Conservation (phyloP, 2,329 filamentous ascomycete genomes). For the Pyricularia sp. region DNA sequence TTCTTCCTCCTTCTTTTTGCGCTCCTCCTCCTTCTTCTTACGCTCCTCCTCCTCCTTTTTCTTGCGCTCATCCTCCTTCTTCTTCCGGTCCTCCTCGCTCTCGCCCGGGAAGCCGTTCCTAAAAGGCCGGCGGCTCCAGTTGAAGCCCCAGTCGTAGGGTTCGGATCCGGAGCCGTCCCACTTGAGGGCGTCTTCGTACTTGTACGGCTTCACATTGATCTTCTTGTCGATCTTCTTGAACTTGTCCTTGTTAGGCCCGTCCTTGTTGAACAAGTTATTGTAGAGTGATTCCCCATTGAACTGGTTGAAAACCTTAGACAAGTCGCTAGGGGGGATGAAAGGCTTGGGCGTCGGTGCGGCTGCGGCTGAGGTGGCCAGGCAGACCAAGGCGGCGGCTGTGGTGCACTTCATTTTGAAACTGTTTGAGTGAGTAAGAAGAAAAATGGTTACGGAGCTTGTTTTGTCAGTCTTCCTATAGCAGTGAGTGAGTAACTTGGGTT, state of each 20-base stretch:
- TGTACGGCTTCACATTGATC: background rate
- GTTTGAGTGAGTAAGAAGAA: background rate
- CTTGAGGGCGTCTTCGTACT: background rate
- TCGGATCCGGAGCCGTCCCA: background rate
- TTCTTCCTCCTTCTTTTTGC: background rate
- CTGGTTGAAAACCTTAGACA: background rate
- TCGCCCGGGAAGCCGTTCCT: background rate
- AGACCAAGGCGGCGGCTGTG: background rate
- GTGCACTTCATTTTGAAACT: conserved; percentile 1
- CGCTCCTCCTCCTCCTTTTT: background rate
- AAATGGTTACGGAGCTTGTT: background rate
- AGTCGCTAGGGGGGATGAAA: background rate
- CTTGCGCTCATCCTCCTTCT: background rate
- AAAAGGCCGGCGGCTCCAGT: background rate
- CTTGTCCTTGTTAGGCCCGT: background rate
- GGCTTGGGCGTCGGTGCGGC: background rate
- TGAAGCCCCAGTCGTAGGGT: conserved; percentile 1
- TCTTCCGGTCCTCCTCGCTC: background rate
- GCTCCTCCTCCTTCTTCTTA: background rate
- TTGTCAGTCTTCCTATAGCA: background rate
- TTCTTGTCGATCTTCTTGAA: background rate
- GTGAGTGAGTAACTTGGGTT: background rate
- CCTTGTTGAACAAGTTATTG: background rate
- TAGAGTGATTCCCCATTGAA: background rate
- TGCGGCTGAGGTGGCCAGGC: background rate